Percentiles rank a stretch among this genome's conserved stretches.
Conservation (phyloP, 306 rosid species). For the Vicia villosa region DNA sequence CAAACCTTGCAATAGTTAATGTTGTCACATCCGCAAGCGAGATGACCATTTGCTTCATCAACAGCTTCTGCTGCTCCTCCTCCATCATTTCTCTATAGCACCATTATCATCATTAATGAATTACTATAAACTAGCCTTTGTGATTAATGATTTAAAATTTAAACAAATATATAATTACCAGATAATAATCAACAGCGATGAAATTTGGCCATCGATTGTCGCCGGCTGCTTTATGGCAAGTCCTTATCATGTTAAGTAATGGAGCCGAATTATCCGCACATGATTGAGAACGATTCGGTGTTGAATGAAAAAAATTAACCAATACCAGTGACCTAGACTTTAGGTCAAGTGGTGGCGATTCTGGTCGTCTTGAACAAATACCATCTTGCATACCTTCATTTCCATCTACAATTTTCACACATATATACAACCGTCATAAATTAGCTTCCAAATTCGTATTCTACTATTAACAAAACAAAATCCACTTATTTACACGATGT, state of each 20-base stretch:
- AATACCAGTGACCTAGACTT: constrained; percentile 62
- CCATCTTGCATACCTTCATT: constrained; percentile 69
- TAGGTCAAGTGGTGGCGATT: constrained; percentile 72
- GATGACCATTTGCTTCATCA: constrained; percentile 88
- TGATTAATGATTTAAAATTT: neutral
- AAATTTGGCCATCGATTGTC: constrained; percentile 90
- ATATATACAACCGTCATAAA: constrained; percentile 1
- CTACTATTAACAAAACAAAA: neutral
- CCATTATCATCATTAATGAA: constrained; percentile 17
- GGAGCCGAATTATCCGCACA: constrained; percentile 83
- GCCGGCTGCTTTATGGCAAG: constrained; percentile 67
- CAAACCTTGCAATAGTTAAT: constrained; percentile 95
- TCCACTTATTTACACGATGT: neutral
- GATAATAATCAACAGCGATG: constrained; percentile 89
- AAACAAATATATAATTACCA: constrained; percentile 45
- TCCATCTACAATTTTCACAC: constrained; percentile 65
- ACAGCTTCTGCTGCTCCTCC: constrained; percentile 95
- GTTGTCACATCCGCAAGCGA: constrained; percentile 86
- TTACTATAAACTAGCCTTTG: neutral
- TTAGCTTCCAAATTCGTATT: too few species aligned
- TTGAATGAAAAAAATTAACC: constrained; percentile 59
- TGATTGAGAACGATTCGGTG: constrained; percentile 59
- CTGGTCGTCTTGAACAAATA: constrained; percentile 71
- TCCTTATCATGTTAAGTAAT: constrained; percentile 50
- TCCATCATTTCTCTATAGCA: constrained; percentile 84